Evolutionary conservation across 371 early-diverging fungal species (phyloP).

Genomic region (Mortierella sp.): DNA sequence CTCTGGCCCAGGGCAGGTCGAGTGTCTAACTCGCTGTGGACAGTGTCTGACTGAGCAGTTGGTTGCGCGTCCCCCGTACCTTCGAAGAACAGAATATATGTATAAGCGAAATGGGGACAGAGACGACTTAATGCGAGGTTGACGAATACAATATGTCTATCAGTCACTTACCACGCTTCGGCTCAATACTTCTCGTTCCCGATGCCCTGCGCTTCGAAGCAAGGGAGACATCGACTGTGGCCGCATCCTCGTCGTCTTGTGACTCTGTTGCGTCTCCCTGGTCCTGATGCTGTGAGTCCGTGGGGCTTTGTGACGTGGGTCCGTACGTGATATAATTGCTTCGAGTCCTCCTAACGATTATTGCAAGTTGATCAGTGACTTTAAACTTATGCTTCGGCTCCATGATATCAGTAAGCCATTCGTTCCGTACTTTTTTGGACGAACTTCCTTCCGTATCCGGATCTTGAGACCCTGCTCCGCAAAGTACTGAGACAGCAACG

Average conservation of each 20-base stretch:
- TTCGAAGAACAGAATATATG: neutral
- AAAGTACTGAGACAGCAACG: conserved; percentile 87
- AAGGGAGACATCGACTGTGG: neutral
- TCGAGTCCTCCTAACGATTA: conserved; percentile 18
- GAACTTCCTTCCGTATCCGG: conserved; percentile 81
- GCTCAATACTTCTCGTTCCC: conserved; percentile 16
- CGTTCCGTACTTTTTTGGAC: conserved; percentile 53
- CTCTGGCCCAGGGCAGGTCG: conserved; percentile 1
- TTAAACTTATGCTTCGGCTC: too few relatives aligned
- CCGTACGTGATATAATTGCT: conserved; percentile 14
- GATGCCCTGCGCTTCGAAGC: conserved; percentile 33
- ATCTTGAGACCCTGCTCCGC: conserved; percentile 97
- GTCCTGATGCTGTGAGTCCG: conserved; percentile 22
- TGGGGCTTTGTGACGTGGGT: conserved; percentile 29
- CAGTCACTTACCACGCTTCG: conserved; percentile 10
- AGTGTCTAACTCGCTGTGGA: neutral
- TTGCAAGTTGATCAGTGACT: neutral
- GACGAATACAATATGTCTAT: neutral
- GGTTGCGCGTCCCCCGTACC: neutral
- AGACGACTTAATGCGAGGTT: too few relatives aligned
- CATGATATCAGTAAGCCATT: too few relatives aligned
- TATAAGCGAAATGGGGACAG: neutral
- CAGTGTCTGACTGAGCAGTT: neutral
- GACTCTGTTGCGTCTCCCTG: conserved; percentile 13
- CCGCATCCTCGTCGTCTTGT: conserved; percentile 23